phyloP scores from a whole-genome alignment of 78 protist species.

The Dictyostelium capitatum region DNA sequence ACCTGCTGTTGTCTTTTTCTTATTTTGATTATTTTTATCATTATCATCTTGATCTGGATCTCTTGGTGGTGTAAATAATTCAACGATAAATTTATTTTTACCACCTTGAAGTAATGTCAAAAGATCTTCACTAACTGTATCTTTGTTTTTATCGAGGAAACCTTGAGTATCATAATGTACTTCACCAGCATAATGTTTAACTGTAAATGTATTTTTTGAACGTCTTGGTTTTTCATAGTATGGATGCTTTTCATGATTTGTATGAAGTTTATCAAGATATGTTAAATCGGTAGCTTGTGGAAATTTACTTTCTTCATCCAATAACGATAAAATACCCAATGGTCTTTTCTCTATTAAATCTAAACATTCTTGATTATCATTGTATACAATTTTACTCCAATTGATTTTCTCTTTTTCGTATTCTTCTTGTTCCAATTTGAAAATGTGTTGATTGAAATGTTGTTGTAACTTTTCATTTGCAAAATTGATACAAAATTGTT shows the following conservation, averaged over 20 bases:
- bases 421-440: constrained; percentile 93
- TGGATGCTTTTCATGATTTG: constrained; percentile 71
- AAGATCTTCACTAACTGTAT: constrained; percentile 88
- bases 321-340: constrained; percentile 87
- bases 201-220: constrained; percentile 71
- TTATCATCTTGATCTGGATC: constrained; percentile 41
- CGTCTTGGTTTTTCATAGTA: constrained; percentile 72
- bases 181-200: constrained; percentile 93
- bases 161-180: constrained; percentile 82
- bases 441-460: constrained; percentile 93
- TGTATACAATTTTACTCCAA: constrained; percentile 83
- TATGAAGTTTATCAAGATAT: constrained; percentile 42
- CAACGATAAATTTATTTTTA: constrained; percentile 69
- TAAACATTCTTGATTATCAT: constrained; percentile 87
- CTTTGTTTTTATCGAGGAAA: constrained; percentile 90
- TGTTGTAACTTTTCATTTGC: constrained; percentile 96
- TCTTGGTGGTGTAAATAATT: constrained; percentile 49
- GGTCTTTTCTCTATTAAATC: constrained; percentile 87
- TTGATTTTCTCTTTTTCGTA: constrained; percentile 86
- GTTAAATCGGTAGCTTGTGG: constrained; percentile 84
- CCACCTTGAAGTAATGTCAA: constrained; percentile 55
- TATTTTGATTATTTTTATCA: constrained; percentile 80
- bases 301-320: constrained; percentile 92
- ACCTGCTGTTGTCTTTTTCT: constrained; percentile 89
- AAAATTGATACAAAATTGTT: constrained; percentile 94